Base-by-base conservation (phyloP, 176 grass and related monocot genomes). In the Cenchrus americanus region DNA sequence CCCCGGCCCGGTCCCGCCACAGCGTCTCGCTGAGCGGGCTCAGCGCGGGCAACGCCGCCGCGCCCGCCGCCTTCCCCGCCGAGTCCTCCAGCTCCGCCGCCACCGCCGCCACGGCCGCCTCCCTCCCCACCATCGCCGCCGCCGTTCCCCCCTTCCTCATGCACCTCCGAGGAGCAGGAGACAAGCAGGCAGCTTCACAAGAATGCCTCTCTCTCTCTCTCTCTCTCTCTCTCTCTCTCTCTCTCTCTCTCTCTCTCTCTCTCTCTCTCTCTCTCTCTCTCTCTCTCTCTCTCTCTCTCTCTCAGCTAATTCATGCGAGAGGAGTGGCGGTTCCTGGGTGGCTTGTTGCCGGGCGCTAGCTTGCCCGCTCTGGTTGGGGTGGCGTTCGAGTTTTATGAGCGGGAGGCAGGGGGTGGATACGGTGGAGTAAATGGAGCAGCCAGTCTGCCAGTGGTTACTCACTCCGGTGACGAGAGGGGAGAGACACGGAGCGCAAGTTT, bases 21-120 rank as follows among this genome's bases (percentile, higher is more conserved):
- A 99, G 91, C n/a, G 96, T 96, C 87, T 98, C 96, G 73, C 96
- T 99, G 3, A 99, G 93, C 75, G 96, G 96, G 83, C 93, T 96
- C 40, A 97, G 86, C 71, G 82, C 86, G 47, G 69, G 75, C 64
- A 46, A 62, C 74, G 76, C 30, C 59, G 75, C 83, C 5, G 74
- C 84, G 2, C 55, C 90, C 62, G 80, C 71, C 51, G 72, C 88
- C 78, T 81, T 71, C 58, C 83, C 64, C 51, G 51, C 71, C 48
- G 51, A 61, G 72, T 77, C 83, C 88, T 94, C 94, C 27, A 94
- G 87, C 86, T 94, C 92, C 66, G 71, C 83, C 41, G 81, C 87
- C 8, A 71, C 92, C 44, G 83, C 93, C 51, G 55, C 34, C 3
- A 37, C 84, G 40, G 69, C 60, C 11, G 64, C 67, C 62, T 42